Evolutionary conservation across 768 basidiomycete species (phyloP), one percentile per base, ranked within the genome.

Genomic region (Leccinum variicolor): DNA sequence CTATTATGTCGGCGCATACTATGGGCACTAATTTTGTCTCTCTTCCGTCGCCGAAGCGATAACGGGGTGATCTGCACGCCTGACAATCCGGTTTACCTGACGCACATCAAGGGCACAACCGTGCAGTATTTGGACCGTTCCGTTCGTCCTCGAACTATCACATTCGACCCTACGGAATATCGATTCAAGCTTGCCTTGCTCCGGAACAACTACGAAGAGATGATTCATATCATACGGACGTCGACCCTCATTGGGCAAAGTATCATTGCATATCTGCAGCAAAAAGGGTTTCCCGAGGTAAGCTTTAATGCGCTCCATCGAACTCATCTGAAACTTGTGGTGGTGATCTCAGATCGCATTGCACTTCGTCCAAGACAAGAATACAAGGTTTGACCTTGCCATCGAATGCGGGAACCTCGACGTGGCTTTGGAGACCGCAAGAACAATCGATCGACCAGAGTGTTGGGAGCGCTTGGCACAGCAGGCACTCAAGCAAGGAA

Each of bases 1-100:
- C 9, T 47, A 17, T 50, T 31, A 13, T 54, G 10, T 29, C 8
- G 14, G 28, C n/a, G 3, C 11, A 33, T 26, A 26, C 25, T 13
- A 33, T 58, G 34, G 46, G 29, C 41, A 54, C 52, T 62, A 39
- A 51, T 47, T 36, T 57, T 34, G 23, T 10, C 29, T 52, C 14
- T 8, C 13, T 53, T 43, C 46, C 8, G 23, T 36, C 28, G 19
- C 46, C 41, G 14, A 65, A 95, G 95, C 51, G 97, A 99, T 73
- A 94, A 98, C 67, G 96, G 97, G 59, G 96, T 98, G 60, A 98
- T 99, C 69, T 96, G 94, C 74, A 99, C 97, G 4, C 84, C 98
- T 49, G 97, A 98, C 62, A 98, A 98, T 72, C 97, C 97, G 10
- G 92, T 99, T 55, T 99, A 99, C 75, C 83, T 99, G 47, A 98